phyloP scores from a whole-genome alignment of 2,329 filamentous ascomycete genomes.

The Phialemoniopsis sp. region DNA sequence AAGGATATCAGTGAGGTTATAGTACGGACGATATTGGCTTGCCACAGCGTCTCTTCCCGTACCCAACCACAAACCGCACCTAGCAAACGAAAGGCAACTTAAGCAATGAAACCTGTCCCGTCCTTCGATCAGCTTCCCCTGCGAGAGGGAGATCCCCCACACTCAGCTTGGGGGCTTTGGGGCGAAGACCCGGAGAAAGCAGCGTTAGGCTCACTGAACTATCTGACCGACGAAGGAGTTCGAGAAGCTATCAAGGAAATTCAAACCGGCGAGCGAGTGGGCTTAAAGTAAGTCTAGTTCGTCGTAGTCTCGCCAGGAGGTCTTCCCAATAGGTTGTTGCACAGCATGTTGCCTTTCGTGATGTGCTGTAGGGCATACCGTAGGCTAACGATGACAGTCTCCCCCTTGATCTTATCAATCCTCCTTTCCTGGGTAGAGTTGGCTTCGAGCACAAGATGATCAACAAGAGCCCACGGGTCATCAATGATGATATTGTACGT shows the following conservation, averaged over 20 bases:
- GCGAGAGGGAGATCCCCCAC: conserved; percentile 6
- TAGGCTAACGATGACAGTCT: conserved; percentile 5
- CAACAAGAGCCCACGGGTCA: conserved; percentile 7
- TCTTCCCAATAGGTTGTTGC: too few species aligned
- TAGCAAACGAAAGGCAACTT: too few species aligned
- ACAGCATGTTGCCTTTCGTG: too few species aligned
- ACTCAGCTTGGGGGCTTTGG: conserved; percentile 11
- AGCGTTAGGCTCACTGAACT: conserved; percentile 7
- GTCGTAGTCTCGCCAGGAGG: too few species aligned
- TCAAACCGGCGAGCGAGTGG: conserved; percentile 8
- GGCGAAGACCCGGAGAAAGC: conserved; percentile 3
- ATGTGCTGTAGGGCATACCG: too few species aligned
- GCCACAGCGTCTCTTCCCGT: too few species aligned
- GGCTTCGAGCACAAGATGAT: conserved; percentile 11
- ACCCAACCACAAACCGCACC: too few species aligned
- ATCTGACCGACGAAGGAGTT: conserved; percentile 11
- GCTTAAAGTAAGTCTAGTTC: conserved; percentile 10
- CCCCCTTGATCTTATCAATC: conserved; percentile 9
- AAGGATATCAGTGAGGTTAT: too few species aligned
- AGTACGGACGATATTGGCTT: too few species aligned
- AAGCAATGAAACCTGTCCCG: background rate
- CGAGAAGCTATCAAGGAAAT: conserved; percentile 6
- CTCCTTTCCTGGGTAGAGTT: conserved; percentile 8
- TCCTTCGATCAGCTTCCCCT: conserved; percentile 5
- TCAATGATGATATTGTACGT: conserved; percentile 7